Evolutionary conservation across 2,329 filamentous ascomycete genomes (phyloP).

Genomic region (Aciculosporium take): DNA sequence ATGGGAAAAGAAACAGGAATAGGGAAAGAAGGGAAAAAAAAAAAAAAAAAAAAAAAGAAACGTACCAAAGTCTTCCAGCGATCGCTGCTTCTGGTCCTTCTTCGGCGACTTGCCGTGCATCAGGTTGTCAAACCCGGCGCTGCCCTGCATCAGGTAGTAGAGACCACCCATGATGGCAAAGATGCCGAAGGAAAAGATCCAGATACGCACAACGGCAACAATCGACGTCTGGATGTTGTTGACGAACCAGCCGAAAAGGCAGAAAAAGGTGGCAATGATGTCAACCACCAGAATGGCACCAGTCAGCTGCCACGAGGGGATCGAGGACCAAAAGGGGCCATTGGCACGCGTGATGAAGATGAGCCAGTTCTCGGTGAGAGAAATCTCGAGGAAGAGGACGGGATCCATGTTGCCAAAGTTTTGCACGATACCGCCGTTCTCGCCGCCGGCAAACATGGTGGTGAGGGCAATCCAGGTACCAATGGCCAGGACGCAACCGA

Average conservation of each 20-base stretch:
- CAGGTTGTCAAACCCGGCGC: constrained; percentile 71
- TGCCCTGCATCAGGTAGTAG: constrained; percentile 67
- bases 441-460: constrained; percentile 58
- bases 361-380: constrained; percentile 86
- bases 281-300: constrained; percentile 72
- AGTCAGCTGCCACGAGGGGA: constrained; percentile 72
- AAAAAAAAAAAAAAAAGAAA: constrained; percentile 12
- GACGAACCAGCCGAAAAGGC: constrained; percentile 72
- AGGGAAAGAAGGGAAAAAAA: no score
- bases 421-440: constrained; percentile 74
- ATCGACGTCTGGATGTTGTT: constrained; percentile 51
- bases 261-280: constrained; percentile 73
- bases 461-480: constrained; percentile 84
- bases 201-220: constrained; percentile 74
- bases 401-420: constrained; percentile 73
- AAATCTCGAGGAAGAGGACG: constrained; percentile 80
- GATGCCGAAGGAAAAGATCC: constrained; percentile 82
- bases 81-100: constrained; percentile 69
- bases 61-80: constrained; percentile 80
- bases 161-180: constrained; percentile 70
- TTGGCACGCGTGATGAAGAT: constrained; percentile 94
- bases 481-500: constrained; percentile 65
- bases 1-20: no score
- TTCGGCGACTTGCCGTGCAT: constrained; percentile 84
- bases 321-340: constrained; percentile 81